Conservation (phyloP, 2,329 filamentous ascomycete species). For the Fusarium domesticum region DNA sequence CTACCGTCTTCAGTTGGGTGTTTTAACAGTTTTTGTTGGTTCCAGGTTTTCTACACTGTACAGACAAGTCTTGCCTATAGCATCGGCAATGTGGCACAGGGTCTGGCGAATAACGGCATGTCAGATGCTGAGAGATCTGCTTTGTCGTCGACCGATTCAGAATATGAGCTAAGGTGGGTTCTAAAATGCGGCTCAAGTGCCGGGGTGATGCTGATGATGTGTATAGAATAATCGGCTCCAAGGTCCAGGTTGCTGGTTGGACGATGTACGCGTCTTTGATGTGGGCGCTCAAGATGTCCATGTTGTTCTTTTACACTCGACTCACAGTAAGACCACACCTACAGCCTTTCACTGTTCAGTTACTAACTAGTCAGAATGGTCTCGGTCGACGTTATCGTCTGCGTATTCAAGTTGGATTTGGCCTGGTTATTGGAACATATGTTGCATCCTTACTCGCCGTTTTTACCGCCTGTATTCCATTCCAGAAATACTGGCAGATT, state of each 20-base stretch:
- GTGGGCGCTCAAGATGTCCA: constrained; percentile 53
- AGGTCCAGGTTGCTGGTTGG: constrained; percentile 55
- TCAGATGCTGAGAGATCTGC: constrained; percentile 44
- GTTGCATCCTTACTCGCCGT: constrained; percentile 48
- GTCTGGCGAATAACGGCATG: constrained; percentile 55
- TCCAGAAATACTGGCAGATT: constrained; percentile 57
- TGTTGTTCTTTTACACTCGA: constrained; percentile 54
- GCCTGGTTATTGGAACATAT: constrained; percentile 46
- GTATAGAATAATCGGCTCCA: constrained; percentile 48
- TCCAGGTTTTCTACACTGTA: constrained; percentile 49
- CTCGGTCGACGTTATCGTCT: constrained; percentile 38
- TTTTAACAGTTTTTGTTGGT: neutral
- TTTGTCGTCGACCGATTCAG: constrained; percentile 40
- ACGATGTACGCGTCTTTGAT: constrained; percentile 50
- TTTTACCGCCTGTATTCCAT: constrained; percentile 49
- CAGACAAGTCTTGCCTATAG: constrained; percentile 50
- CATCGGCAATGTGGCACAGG: constrained; percentile 44
- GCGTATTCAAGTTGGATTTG: constrained; percentile 49
- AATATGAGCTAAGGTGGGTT: constrained; percentile 38
- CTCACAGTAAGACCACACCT: constrained; percentile 37
- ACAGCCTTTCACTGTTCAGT: rapidly evolving
- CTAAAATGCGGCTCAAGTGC: rapidly evolving
- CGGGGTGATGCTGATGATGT: neutral
- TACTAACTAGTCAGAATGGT: constrained; percentile 32
- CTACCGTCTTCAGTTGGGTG: neutral